Evolutionary conservation across 306 rosid genomes (phyloP), one percentile per base, ranked within the genome.

Genomic region (Betula pendula): DNA sequence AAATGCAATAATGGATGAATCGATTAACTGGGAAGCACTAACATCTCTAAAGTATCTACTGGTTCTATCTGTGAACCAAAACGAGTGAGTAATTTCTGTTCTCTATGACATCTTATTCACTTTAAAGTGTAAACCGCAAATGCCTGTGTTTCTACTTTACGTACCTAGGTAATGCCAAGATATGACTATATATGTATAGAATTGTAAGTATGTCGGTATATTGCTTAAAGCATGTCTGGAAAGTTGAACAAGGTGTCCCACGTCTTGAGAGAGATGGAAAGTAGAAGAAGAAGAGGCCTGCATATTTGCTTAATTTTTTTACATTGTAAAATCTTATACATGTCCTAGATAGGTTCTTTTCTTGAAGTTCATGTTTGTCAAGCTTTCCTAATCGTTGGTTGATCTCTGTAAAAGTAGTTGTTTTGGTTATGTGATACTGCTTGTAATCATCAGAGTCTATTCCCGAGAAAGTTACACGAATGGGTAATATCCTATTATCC

Each of bases 21-120:
- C 91, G 35, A 83, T 90, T 51, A 84, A 84, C 74, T 95, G 97
- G 98, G 91, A 87, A 66, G 96, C 90, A 70, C 75, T 95, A 44
- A 73, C 74, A 70, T 73, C 79, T 77, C 74, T 92, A 82, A 89
- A 88, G 85, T 33, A 71, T 86, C 81, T 94, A 70, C 83, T 86
- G 15, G 85, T 95, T 74, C 75, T 90, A 35, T 84, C 92, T 71
- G 78, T 95, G 86, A 85, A 89, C 79, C 92, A 89, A 76, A 95
- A 95, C 83, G 79, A 71, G 98, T 95, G 84, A 87, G 97, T 84
- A 74, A 42, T 77, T 75, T 65, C 74, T 65, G 31, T 63, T 35
- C 3, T 51, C 75, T 82, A 44, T 65, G 42, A 78, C 70, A 11
- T 35, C 12, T 10, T 62, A 33, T 63, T 66, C 70, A 9, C 29